These are phyloP conservation scores for Filobasidium floriforme DNA, from an alignment of 768 basidiomycete genomes.

Conservation along the genomic window DNA sequence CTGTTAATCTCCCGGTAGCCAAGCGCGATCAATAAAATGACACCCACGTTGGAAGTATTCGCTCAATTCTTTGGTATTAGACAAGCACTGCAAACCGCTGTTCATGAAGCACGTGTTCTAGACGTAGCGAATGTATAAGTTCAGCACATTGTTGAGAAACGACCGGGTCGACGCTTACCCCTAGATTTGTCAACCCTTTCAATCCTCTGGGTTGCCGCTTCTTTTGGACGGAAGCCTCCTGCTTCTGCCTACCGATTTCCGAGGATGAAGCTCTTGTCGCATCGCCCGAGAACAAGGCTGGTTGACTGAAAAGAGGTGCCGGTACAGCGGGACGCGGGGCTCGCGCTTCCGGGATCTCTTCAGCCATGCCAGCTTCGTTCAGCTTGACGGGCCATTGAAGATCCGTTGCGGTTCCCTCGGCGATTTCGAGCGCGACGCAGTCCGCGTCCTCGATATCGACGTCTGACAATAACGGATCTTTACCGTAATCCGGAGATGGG, in stretches of 20 bases:
- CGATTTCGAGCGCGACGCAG: slow-evolving; percentile 31
- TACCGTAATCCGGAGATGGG: slow-evolving; percentile 25
- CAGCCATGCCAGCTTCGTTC: background rate
- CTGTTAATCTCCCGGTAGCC: background rate
- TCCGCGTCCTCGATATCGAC: slow-evolving; percentile 43
- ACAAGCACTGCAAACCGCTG: slow-evolving; percentile 90
- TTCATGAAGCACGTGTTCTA: slow-evolving; percentile 98
- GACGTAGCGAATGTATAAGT: background rate
- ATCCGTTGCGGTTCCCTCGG: background rate
- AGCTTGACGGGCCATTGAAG: background rate
- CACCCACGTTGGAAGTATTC: slow-evolving; percentile 82
- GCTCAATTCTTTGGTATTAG: slow-evolving; percentile 78
- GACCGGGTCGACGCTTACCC: background rate
- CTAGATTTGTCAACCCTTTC: slow-evolving; percentile 7
- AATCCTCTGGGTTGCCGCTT: background rate
- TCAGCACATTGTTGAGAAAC: background rate
- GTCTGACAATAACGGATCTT: slow-evolving; percentile 27
- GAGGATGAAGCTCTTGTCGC: background rate
- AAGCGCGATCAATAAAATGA: slow-evolving; percentile 3
- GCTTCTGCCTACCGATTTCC: background rate
- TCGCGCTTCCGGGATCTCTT: background rate
- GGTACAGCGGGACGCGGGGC: background rate
- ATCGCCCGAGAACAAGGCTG: background rate
- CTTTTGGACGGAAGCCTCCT: background rate
- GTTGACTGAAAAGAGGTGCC: background rate